A percentile compares a stretch with the other conserved stretches of the same genome.
phyloP scores from a whole-genome alignment of 179 eudicot species.

The Corrigiola litoralis region DNA sequence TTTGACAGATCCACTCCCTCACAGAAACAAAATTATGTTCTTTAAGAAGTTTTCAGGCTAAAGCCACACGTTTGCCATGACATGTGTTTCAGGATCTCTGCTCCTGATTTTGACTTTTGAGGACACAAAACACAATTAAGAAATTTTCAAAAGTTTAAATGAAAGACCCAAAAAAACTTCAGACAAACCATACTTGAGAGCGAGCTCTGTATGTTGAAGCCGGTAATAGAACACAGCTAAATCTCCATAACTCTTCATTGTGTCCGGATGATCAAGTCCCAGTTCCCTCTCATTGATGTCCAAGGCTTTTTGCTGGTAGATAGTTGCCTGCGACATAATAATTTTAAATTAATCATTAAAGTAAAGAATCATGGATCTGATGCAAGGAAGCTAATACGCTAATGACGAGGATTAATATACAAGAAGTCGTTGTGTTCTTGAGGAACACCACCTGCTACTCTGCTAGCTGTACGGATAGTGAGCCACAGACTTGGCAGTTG shows the following conservation, averaged over 20 bases:
- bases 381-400: background rate
- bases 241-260: constrained; percentile 99
- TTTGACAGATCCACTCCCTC: background rate
- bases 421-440: too few species aligned
- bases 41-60: too few species aligned
- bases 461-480: too few species aligned
- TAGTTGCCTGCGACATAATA: constrained; percentile 69
- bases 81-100: too few species aligned
- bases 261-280: constrained; percentile 99
- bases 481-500: too few species aligned
- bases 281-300: constrained; percentile 98
- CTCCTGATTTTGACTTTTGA: constrained; percentile 3
- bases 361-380: background rate
- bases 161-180: background rate
- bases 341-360: constrained; percentile 7
- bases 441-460: too few species aligned
- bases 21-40: background rate
- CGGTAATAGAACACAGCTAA: constrained; percentile 98
- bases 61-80: too few species aligned
- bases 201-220: constrained; percentile 97
- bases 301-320: constrained; percentile 99
- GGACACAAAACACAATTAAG: background rate
- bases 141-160: background rate
- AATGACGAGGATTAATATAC: too few species aligned
- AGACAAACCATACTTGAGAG: constrained; percentile 78